Conservation (phyloP, 495 filamentous ascomycete genomes). For the Penicillium longicatenatum region DNA sequence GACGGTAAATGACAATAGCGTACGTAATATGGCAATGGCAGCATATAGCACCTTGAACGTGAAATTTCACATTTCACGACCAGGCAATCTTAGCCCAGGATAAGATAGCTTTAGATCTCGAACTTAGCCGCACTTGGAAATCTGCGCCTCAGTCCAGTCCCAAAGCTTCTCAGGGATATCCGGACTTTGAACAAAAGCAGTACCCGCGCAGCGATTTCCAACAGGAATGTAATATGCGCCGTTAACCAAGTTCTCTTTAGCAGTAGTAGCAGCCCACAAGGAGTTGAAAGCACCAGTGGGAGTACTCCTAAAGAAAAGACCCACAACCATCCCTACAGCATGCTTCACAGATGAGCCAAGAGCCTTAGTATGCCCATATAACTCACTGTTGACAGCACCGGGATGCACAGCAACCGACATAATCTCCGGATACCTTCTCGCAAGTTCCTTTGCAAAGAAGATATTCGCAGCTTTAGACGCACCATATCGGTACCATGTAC, state of each 20-base stretch:
- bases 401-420: conserved; percentile 64
- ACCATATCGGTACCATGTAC: conserved; percentile 56
- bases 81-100: too few species aligned
- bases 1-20: too few species aligned
- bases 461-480: conserved; percentile 73
- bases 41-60: too few species aligned
- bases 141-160: conserved; percentile 63
- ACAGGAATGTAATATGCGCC: conserved; percentile 63
- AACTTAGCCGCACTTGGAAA: conserved; percentile 30
- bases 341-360: conserved; percentile 31
- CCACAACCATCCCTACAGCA: conserved; percentile 18
- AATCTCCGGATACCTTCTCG: conserved; percentile 57
- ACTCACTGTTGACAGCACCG: conserved; percentile 60
- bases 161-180: conserved; percentile 55
- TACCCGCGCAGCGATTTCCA: conserved; percentile 40
- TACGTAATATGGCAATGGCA: too few species aligned
- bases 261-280: conserved; percentile 56
- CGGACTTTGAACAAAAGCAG: conserved; percentile 43
- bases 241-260: conserved; percentile 39
- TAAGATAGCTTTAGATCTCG: neutral
- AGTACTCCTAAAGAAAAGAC: conserved; percentile 34
- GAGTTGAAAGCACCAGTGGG: conserved; percentile 57
- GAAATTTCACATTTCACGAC: too few species aligned
- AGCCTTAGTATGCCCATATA: conserved; percentile 41
- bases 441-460: conserved; percentile 62